Percentiles rank a stretch among this genome's conserved stretches.
These are phyloP conservation scores for Gossypium thurberi DNA, from an alignment of 345 rosid genomes.

Conservation along the genomic window DNA sequence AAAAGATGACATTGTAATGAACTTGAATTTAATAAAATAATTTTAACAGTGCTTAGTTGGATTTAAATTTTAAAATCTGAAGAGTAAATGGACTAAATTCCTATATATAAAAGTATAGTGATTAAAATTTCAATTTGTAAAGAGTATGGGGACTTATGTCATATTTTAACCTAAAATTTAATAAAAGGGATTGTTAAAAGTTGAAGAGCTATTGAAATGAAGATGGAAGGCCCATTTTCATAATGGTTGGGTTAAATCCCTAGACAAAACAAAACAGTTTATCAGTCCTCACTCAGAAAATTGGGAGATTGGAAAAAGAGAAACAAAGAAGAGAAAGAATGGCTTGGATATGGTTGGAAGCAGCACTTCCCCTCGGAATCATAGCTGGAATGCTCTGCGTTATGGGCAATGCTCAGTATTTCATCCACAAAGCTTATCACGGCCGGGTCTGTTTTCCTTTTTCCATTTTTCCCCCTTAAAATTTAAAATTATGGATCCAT, in stretches of 20 bases:
- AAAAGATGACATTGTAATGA: no score
- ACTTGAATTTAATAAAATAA: no score
- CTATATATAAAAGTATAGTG: no score
- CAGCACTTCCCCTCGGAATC: conserved; percentile 79
- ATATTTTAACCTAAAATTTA: no score
- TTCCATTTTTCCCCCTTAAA: background rate
- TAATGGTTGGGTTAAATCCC: background rate
- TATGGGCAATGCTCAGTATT: conserved; percentile 83
- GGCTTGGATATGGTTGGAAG: conserved; percentile 76
- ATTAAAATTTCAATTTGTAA: no score
- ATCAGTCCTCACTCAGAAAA: background rate
- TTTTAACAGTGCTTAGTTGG: no score
- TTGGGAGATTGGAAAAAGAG: background rate
- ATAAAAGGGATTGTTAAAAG: no score
- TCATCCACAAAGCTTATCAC: conserved; percentile 80
- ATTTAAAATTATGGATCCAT: conserved; percentile 1
- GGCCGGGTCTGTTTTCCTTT: conserved; percentile 50
- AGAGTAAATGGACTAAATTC: no score
- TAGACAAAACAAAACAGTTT: background rate
- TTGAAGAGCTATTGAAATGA: background rate
- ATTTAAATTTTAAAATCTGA: no score
- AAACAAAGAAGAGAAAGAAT: conserved; percentile 10
- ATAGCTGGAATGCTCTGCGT: conserved; percentile 87
- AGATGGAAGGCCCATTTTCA: background rate
- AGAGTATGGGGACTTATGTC: no score